Conservation (phyloP, 257 asterid species). For the Apocynum venetum region DNA sequence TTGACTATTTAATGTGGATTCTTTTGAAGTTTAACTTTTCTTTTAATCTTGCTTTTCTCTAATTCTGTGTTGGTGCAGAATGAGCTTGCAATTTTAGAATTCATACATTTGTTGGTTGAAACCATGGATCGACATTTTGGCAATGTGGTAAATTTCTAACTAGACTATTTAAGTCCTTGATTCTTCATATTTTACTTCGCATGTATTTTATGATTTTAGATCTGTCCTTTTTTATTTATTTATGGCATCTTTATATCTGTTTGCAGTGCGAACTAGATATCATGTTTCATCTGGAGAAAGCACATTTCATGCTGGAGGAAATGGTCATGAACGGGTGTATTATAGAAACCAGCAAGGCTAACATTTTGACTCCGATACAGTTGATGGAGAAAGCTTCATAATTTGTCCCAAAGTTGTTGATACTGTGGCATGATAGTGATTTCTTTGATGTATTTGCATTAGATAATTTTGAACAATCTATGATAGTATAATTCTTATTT, state of each 20-base stretch:
- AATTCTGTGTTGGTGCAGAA: conserved; percentile 48
- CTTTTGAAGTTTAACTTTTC: not conserved
- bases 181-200: not conserved
- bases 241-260: not conserved
- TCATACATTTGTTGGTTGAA: conserved; percentile 91
- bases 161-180: not conserved
- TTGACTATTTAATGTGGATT: not conserved
- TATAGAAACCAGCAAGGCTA: conserved; percentile 89
- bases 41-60: conserved; percentile 4
- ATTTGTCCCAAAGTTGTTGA: not conserved
- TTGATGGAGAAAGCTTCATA: conserved; percentile 79
- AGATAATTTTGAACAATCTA: not conserved
- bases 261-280: conserved; percentile 90
- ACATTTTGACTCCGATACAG: conserved; percentile 72
- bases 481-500: not conserved
- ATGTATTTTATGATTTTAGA: not conserved
- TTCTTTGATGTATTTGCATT: not conserved
- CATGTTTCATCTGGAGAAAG: conserved; percentile 96
- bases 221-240: not conserved
- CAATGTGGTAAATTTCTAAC: conserved; percentile 69
- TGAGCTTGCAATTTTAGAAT: conserved; percentile 93
- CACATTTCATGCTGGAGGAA: conserved; percentile 98
- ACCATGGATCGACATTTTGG: conserved; percentile 99
- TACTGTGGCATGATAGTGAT: not conserved
- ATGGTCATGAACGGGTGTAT: conserved; percentile 97